Conservation (phyloP, 208 protist genomes). For the Angomonas deanei region DNA sequence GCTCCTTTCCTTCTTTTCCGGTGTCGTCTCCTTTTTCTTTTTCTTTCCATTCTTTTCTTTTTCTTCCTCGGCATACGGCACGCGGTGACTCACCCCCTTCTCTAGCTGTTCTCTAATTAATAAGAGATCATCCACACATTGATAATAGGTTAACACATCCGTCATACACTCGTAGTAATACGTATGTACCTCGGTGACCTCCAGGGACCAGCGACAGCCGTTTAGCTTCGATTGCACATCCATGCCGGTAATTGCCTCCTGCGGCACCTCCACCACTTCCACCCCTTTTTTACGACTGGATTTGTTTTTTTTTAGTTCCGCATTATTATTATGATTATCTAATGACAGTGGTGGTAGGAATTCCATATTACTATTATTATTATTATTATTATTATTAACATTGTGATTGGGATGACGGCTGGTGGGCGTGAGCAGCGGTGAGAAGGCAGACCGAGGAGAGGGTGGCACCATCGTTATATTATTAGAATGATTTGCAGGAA, state of each 20-base stretch:
- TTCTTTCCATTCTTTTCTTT: too few species aligned
- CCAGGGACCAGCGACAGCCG: slow-evolving; percentile 61
- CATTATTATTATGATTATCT: too few species aligned
- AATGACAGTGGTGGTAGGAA: too few species aligned
- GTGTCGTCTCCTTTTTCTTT: too few species aligned
- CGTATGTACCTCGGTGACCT: slow-evolving; percentile 41
- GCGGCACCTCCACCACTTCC: slow-evolving; percentile 60
- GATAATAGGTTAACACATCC: slow-evolving; percentile 45
- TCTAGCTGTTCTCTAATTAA: slow-evolving; percentile 34
- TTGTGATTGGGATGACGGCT: neutral
- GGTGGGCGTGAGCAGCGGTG: neutral
- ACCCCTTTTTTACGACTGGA: too few species aligned
- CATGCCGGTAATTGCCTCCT: slow-evolving; percentile 60
- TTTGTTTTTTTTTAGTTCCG: too few species aligned
- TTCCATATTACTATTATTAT: too few species aligned
- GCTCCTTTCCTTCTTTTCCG: neutral
- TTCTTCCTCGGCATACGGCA: too few species aligned
- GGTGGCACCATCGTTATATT: too few species aligned
- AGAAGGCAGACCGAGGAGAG: too few species aligned
- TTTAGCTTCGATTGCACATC: slow-evolving; percentile 60
- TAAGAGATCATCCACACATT: slow-evolving; percentile 30
- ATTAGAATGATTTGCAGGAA: neutral
- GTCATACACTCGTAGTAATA: slow-evolving; percentile 50
- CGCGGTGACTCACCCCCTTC: neutral
- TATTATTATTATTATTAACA: too few species aligned